Evolutionary conservation across 192 early-diverging fungal species (phyloP).

Genomic region (Linnemannia hyalina): DNA sequence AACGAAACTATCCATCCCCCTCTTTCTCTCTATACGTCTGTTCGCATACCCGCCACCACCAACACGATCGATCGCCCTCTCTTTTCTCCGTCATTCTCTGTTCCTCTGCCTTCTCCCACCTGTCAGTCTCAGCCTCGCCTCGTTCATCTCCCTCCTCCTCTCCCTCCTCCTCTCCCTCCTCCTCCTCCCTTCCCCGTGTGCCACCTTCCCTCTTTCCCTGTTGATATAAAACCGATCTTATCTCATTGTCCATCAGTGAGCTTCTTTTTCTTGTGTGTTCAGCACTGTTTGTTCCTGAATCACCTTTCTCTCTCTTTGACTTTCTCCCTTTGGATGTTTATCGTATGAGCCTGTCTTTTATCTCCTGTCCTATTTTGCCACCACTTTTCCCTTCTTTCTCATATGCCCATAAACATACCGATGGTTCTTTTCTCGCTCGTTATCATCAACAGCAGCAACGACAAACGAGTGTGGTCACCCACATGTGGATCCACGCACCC

Average conservation of each 20-base stretch:
- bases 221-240: neutral
- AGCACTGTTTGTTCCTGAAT: neutral
- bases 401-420: neutral
- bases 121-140: neutral
- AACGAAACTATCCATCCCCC: conserved; percentile 2
- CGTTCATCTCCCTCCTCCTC: neutral
- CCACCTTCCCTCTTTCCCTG: conserved; percentile 1
- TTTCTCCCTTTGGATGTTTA: neutral
- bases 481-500: neutral
- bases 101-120: neutral
- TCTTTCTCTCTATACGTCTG: neutral
- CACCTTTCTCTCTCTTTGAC: conserved; percentile 7
- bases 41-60: neutral
- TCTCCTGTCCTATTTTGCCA: neutral
- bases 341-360: conserved; percentile 1
- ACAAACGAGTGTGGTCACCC: neutral
- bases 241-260: conserved; percentile 5
- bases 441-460: neutral
- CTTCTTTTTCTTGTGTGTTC: neutral
- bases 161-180: too few relatives aligned
- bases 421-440: neutral
- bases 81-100: neutral
- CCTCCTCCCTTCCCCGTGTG: neutral
- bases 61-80: neutral
- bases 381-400: neutral